Percentiles rank a stretch among this genome's conserved stretches.
These are phyloP conservation scores for Gyromitra esculenta DNA, from an alignment of 2,329 filamentous ascomycete species.

Conservation along the genomic window DNA sequence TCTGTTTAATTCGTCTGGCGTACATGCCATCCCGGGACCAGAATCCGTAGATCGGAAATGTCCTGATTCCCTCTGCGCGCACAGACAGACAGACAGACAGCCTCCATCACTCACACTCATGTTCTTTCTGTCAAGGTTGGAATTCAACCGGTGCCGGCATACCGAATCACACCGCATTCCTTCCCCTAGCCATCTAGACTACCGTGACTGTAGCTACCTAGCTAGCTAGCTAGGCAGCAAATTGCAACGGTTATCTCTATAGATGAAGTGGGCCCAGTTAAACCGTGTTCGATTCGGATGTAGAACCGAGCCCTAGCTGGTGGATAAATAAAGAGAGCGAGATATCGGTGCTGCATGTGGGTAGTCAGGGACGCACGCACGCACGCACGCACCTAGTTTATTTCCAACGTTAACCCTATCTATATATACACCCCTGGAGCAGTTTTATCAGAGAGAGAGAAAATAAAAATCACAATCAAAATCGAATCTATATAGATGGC, in stretches of 20 bases:
- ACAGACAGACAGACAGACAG: slow-evolving; percentile 11
- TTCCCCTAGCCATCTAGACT: slow-evolving; percentile 12
- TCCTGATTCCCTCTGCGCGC: slow-evolving; percentile 11
- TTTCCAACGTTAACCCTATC: no score
- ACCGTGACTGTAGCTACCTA: slow-evolving; percentile 1
- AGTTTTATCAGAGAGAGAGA: no score
- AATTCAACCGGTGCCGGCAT: slow-evolving; percentile 39
- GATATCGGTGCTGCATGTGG: no score
- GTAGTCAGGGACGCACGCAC: no score
- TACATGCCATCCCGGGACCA: not conserved
- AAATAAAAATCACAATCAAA: not conserved
- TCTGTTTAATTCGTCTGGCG: slow-evolving; percentile 3
- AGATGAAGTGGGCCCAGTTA: no score
- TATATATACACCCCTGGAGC: no score
- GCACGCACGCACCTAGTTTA: no score
- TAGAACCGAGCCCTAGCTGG: no score
- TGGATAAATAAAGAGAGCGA: no score
- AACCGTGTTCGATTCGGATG: no score
- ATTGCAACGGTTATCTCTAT: no score
- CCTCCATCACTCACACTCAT: not conserved
- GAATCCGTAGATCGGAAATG: slow-evolving; percentile 28
- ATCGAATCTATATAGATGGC: not conserved
- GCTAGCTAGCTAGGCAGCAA: not conserved
- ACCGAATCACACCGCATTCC: slow-evolving; percentile 34
- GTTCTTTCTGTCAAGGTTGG: not conserved